Conservation (phyloP, 75 land plant species). For the Sequoia sempervirens region DNA sequence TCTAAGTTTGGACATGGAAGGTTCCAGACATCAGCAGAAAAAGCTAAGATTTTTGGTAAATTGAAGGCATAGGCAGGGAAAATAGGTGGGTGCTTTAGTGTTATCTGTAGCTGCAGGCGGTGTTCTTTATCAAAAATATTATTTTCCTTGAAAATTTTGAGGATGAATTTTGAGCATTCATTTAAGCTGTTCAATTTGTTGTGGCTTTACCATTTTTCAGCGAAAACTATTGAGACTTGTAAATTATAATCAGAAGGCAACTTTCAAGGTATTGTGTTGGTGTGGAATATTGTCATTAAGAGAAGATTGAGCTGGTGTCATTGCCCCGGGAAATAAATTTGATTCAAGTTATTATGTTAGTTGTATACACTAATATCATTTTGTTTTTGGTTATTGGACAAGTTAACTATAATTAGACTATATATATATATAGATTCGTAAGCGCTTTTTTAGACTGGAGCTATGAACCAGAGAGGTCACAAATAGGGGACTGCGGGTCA, state of each 20-base stretch:
- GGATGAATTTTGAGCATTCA: background rate
- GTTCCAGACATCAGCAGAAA: constrained; percentile 53
- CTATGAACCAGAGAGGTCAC: too few relatives aligned
- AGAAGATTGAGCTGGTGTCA: too few relatives aligned
- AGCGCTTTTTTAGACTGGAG: too few relatives aligned
- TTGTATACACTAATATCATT: too few relatives aligned
- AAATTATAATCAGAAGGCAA: background rate
- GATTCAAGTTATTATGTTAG: too few relatives aligned
- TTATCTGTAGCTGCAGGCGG: background rate
- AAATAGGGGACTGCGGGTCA: too few relatives aligned
- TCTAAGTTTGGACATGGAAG: constrained; percentile 62
- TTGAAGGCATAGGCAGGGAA: constrained; percentile 21
- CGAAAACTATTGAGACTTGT: background rate
- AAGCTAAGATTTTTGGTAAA: constrained; percentile 50
- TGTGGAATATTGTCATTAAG: too few relatives aligned
- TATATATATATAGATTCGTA: too few relatives aligned
- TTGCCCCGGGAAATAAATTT: too few relatives aligned
- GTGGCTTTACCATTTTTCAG: background rate
- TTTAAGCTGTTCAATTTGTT: background rate
- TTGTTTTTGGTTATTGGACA: too few relatives aligned
- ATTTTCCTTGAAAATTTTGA: background rate
- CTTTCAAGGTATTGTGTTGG: background rate
- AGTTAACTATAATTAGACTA: too few relatives aligned
- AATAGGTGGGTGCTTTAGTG: background rate
- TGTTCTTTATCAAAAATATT: background rate